phyloP scores from a whole-genome alignment of 1,284 basidiomycete species.

The Ceratobasidium sp. region DNA sequence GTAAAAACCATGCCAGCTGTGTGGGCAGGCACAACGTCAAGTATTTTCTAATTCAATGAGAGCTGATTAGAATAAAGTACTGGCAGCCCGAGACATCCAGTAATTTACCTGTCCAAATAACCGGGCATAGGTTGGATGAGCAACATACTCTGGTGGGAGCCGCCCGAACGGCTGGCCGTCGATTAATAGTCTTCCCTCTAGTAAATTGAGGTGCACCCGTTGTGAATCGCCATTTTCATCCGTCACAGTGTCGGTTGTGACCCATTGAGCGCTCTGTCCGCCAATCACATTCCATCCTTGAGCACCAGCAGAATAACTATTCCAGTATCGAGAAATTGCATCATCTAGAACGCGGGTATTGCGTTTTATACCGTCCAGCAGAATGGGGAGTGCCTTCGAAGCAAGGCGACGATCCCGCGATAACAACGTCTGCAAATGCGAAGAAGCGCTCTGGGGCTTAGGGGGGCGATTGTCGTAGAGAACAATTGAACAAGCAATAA shows the following conservation, averaged over 20 bases:
- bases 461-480: conserved; percentile 37
- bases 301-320: background rate
- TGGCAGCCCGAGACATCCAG: background rate
- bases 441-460: background rate
- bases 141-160: conserved; percentile 30
- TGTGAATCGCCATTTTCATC: conserved; percentile 7
- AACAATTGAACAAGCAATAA: conserved; percentile 38
- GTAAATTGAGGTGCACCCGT: conserved; percentile 37
- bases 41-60: conserved; percentile 1
- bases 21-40: conserved; percentile 20
- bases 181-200: conserved; percentile 38
- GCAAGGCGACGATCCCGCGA: conserved; percentile 33
- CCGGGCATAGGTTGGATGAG: conserved; percentile 38
- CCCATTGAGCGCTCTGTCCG: conserved; percentile 25
- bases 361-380: background rate
- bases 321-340: conserved; percentile 1
- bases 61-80: background rate
- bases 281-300: background rate
- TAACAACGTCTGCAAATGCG: background rate
- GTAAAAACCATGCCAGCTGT: conserved; percentile 16
- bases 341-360: background rate
- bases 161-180: conserved; percentile 41
- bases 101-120: conserved; percentile 42
- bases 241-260: background rate
- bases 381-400: background rate